A percentile compares a stretch with the other conserved stretches of the same genome.
Evolutionary conservation across 2,329 filamentous ascomycete species (phyloP).

Genomic region (Fusarium fracticaudum): DNA sequence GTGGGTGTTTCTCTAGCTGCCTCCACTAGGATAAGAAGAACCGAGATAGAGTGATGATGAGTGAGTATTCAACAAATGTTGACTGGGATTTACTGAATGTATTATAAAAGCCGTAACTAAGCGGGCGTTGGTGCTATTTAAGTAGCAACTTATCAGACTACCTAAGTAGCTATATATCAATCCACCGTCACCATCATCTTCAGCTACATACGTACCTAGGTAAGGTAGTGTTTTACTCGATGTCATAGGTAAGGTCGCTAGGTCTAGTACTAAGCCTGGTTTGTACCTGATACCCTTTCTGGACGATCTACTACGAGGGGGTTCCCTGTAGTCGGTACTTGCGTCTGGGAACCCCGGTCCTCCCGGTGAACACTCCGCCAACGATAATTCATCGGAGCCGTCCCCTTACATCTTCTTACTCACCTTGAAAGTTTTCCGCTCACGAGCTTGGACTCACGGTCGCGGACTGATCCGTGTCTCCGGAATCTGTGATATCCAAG

Average conservation of each 20-base stretch:
- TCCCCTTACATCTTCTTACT: not conserved
- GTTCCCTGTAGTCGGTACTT: slow-evolving; percentile 12
- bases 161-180: not conserved
- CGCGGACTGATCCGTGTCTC: slow-evolving; percentile 31
- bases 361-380: slow-evolving; percentile 18
- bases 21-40: slow-evolving; percentile 13
- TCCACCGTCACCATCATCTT: slow-evolving; percentile 15
- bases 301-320: not conserved
- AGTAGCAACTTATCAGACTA: not conserved
- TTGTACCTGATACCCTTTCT: slow-evolving; percentile 5
- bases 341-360: not conserved
- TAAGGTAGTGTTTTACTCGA: not conserved
- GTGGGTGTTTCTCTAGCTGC: slow-evolving; percentile 15
- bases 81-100: not conserved
- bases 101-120: slow-evolving; percentile 5
- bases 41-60: not conserved
- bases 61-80: not conserved
- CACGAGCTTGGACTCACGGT: not conserved
- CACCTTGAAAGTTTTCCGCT: slow-evolving; percentile 2
- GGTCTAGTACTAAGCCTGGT: not conserved
- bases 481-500: not conserved
- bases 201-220: not conserved
- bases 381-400: slow-evolving; percentile 42
- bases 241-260: not conserved
- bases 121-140: slow-evolving; percentile 11